Evolutionary conservation across 176 grass and related monocot genomes (phyloP).

Genomic region (Carex parvula): DNA sequence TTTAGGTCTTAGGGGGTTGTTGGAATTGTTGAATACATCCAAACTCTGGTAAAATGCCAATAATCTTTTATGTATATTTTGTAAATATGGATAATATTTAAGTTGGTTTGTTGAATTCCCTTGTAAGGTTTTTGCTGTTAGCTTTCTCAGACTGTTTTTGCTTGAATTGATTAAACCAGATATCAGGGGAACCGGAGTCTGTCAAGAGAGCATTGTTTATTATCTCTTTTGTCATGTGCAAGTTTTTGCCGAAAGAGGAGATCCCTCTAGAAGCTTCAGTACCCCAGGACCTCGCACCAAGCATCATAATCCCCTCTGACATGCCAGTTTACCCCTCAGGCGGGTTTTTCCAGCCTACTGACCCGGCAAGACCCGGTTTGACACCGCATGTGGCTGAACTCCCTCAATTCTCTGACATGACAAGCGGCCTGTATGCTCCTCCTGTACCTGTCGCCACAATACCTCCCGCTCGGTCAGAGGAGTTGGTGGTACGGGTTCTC

Average conservation of each 20-base stretch:
- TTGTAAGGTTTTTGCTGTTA: slow-evolving; percentile 14
- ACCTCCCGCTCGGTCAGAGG: slow-evolving; percentile 54
- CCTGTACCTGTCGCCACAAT: slow-evolving; percentile 65
- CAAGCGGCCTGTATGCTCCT: slow-evolving; percentile 54
- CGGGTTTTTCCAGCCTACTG: slow-evolving; percentile 52
- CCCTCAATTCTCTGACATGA: slow-evolving; percentile 43
- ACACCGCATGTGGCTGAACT: slow-evolving; percentile 51
- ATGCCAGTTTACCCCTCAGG: slow-evolving; percentile 68
- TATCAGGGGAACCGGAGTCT: slow-evolving; percentile 66
- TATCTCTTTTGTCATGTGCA: slow-evolving; percentile 86
- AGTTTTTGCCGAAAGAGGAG: slow-evolving; percentile 69
- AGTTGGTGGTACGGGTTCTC: slow-evolving; percentile 68
- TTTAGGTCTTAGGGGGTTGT: not conserved
- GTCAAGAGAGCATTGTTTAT: slow-evolving; percentile 71
- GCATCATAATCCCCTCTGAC: slow-evolving; percentile 83
- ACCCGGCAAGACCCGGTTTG: slow-evolving; percentile 43
- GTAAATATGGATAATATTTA: slow-evolving; percentile 8
- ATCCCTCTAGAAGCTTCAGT: slow-evolving; percentile 80
- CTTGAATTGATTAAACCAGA: slow-evolving; percentile 44
- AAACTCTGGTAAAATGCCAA: not conserved
- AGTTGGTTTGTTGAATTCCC: slow-evolving; percentile 1
- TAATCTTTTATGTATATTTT: not conserved
- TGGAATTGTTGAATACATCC: not conserved
- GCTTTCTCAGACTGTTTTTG: slow-evolving; percentile 3
- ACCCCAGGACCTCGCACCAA: slow-evolving; percentile 47